Evolutionary conservation across 192 early-diverging fungal species (phyloP), one percentile per base, ranked within the genome.

Genomic region (Coemansia nantahalensis): DNA sequence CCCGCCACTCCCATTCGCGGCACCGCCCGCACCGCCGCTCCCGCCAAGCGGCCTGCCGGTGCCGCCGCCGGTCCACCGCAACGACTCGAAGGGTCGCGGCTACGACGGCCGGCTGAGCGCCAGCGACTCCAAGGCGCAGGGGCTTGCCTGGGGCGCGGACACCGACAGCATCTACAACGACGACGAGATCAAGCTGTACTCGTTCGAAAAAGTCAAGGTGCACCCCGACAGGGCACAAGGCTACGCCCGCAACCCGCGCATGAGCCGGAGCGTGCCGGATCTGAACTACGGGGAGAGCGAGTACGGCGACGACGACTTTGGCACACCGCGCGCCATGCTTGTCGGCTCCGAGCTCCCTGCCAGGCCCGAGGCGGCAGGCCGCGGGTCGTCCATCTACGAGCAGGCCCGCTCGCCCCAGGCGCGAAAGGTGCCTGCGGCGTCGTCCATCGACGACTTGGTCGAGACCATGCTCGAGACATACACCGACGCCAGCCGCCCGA

Each of bases 161-260:
- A 42, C 46, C 1, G 65, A 71, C 9, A 51, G 56, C 42, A 42
- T 43, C 40, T 32, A 32, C 10, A 8, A 32, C 38, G 47, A 48
- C n/a, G 49, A 56, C 48, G 65, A 62, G 10, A 45, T 48, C 44
- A 48, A 55, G 18, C n/a, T 71, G 23, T 58, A 54, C 38, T 59
- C 60, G 16, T 71, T 71, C 19, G 59, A 71, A 30, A 59, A 39
- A 32, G 56, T 71, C 42, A 71, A 40, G 37, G 60, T 71, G 18
- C 45, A 35, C 22, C 37, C 62, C 0, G 46, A 51, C 38, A 39
- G 16, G 8, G 9, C 53, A 5, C 26, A 45, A 12, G 34, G 18
- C 22, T 28, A 45, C 24, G 17, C 18, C 12, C 8, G 28, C 18
- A 22, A 48, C 45, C 28, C 30, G 15, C 3, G 36, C 36, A 18